Percentiles rank a stretch among this genome's conserved stretches.
Conservation (phyloP, 75 land plant genomes). For the Pinus albicaulis region DNA sequence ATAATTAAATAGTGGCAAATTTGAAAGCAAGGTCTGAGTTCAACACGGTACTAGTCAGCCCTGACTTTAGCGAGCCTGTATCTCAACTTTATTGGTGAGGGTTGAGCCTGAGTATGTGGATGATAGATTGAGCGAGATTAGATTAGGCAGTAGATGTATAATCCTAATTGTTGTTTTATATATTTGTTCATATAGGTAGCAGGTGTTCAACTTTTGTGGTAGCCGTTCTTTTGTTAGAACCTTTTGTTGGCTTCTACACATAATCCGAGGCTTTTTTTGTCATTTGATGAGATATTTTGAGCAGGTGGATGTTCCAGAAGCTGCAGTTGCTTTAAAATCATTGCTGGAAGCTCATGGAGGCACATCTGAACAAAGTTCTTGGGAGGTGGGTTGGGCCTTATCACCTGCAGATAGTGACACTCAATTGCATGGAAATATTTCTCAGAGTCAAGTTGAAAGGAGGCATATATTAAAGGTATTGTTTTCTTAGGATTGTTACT, state of each 20-base stretch:
- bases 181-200: background rate
- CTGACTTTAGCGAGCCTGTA: background rate
- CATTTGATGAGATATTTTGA: background rate
- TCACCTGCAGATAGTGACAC: conserved; percentile 28
- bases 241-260: background rate
- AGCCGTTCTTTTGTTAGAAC: background rate
- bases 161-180: background rate
- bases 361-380: conserved; percentile 39
- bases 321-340: conserved; percentile 63
- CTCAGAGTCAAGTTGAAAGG: conserved; percentile 7
- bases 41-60: background rate
- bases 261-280: background rate
- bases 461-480: conserved; percentile 5
- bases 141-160: background rate
- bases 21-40: background rate
- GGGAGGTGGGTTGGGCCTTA: conserved; percentile 94
- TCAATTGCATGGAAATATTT: conserved; percentile 5
- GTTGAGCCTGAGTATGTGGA: background rate
- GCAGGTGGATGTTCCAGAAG: conserved; percentile 61
- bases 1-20: background rate
- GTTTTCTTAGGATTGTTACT: background rate
- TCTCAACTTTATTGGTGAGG: background rate
- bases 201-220: background rate
- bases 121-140: background rate
- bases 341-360: conserved; percentile 66